Percentiles rank a stretch among this genome's conserved stretches.
phyloP scores from a whole-genome alignment of 106 monocot genomes.

The Allium sativum region DNA sequence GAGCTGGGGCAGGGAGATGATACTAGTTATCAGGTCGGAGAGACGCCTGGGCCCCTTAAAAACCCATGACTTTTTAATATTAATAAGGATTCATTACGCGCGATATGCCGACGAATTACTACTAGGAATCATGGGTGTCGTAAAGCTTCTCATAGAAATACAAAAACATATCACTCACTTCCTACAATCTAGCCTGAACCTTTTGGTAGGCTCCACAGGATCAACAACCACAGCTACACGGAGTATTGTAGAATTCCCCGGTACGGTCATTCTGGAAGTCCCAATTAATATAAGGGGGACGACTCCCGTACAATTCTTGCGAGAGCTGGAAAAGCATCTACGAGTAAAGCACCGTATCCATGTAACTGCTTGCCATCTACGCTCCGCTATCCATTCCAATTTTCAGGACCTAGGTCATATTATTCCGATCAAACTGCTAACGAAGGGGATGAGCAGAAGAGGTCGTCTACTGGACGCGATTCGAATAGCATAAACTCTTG shows the following conservation, averaged over 20 bases:
- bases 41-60: constrained; percentile 6
- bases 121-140: constrained; percentile 5
- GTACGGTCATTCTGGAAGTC: too few species aligned
- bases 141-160: constrained; percentile 8
- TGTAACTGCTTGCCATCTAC: constrained; percentile 17
- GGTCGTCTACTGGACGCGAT: too few species aligned
- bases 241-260: too few species aligned
- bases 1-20: constrained; percentile 2
- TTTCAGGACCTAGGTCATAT: too few species aligned
- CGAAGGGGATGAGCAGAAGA: too few species aligned
- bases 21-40: constrained; percentile 8
- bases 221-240: too few species aligned
- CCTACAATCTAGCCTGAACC: constrained; percentile 2
- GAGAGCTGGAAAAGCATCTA: constrained; percentile 3
- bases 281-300: too few species aligned
- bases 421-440: too few species aligned
- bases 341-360: constrained; percentile 8
- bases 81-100: constrained; percentile 4
- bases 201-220: too few species aligned
- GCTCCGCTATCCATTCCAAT: constrained; percentile 11
- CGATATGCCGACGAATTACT: constrained; percentile 5
- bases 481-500: too few species aligned
- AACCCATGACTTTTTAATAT: constrained; percentile 5
- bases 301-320: constrained; percentile 3
- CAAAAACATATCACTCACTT: constrained; percentile 3